Evolutionary conservation across 805 yeast genomes (phyloP), one percentile per base, ranked within the genome.

Genomic region (Metschnikowia reukaufii): DNA sequence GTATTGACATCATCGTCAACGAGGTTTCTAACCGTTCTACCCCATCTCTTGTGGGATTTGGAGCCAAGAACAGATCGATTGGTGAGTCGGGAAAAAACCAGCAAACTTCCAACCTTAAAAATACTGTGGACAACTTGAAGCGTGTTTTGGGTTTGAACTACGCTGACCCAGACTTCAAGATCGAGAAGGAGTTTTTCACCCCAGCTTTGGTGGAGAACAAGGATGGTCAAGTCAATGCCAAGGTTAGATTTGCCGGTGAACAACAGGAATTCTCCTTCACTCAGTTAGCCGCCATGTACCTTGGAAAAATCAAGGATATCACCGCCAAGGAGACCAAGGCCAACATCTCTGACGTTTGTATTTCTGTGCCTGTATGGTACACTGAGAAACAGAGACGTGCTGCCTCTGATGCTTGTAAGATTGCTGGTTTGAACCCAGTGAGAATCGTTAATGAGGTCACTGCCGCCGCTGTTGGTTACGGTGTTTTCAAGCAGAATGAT

Each of bases 401-500:
- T 54, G 84, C 94, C 57, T 79, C 89, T 51, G 98, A 94, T 67
- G 97, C 99, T 48, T 92, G 96, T 64, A 81, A 79, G 67, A 87
- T 94, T 67, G 98, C 99, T 50, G 96, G 96, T 55, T 80, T 94
- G 65, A 94, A 94, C 83, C 98, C 99, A 51, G 97, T 94, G 50
- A 88, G 99, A 81, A 83, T 94, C 55, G 96, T 94, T 60, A 94
- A 94, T 71, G 99, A 94, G 70, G 85, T 88, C 57, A 91, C 98
- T 48, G 98, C 99, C 51, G 99, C 99, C 52, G 98, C 97, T 62
- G 96, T 94, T 56, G 95, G 97, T 61, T 95, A 94, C 77, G 99
- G 99, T 78, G 97, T 94, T 51, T 94, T 94, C 86, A 91, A 94
- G 82, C 73, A 72, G 36, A 81, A 87, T 57, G 97, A 92, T 66